phyloP scores from a whole-genome alignment of 495 filamentous ascomycete species.

The Usnea hakonensis region DNA sequence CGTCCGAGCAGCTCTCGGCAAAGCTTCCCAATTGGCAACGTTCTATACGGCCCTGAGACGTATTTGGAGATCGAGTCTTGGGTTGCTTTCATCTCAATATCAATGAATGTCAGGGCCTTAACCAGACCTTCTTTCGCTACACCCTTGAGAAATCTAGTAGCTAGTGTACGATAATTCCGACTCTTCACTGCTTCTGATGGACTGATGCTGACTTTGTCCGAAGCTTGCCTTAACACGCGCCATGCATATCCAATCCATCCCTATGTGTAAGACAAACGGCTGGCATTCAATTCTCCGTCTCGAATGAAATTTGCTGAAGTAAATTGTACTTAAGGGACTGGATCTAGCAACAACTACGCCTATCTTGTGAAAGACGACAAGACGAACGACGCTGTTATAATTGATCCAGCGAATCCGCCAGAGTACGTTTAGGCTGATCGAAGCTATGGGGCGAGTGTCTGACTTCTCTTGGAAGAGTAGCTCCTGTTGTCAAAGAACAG shows the following conservation, averaged over 20 bases:
- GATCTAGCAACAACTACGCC: slow-evolving; percentile 88
- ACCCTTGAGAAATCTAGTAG: slow-evolving; percentile 8
- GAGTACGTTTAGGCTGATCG: slow-evolving; percentile 53
- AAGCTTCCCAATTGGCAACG: slow-evolving; percentile 1
- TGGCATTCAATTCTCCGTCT: slow-evolving; percentile 8
- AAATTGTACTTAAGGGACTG: slow-evolving; percentile 59
- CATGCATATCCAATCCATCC: slow-evolving; percentile 97
- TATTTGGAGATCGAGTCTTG: neutral
- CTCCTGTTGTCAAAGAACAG: slow-evolving; percentile 67
- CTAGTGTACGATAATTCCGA: slow-evolving; percentile 10
- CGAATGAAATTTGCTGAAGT: neutral
- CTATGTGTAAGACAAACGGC: slow-evolving; percentile 72
- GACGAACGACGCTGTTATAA: slow-evolving; percentile 85
- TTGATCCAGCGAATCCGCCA: slow-evolving; percentile 86
- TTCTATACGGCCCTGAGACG: neutral
- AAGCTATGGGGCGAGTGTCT: neutral
- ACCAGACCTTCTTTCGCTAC: slow-evolving; percentile 2
- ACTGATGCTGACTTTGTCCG: neutral
- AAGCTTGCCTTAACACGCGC: slow-evolving; percentile 30
- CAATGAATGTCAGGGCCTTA: slow-evolving; percentile 12
- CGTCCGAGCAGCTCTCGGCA: neutral
- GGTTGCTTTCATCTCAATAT: neutral
- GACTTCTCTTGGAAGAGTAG: slow-evolving; percentile 51
- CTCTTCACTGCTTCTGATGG: neutral
- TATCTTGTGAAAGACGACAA: slow-evolving; percentile 91